A percentile compares a stretch with the other conserved stretches of the same genome.
These are phyloP conservation scores for Claviceps sp. DNA, from an alignment of 2,329 filamentous ascomycete species.

Conservation along the genomic window DNA sequence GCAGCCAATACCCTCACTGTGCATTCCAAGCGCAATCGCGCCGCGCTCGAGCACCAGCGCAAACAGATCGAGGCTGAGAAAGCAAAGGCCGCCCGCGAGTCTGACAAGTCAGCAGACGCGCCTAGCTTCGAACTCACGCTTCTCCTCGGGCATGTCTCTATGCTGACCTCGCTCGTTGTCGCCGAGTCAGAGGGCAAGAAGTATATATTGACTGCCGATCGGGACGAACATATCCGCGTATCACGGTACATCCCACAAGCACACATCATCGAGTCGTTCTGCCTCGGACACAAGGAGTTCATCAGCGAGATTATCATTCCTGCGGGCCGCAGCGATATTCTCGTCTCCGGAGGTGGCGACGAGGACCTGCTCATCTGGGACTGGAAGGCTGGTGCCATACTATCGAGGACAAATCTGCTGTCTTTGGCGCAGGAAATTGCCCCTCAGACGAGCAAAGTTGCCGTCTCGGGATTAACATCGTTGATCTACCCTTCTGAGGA, in stretches of 20 bases:
- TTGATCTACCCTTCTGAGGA: constrained; percentile 18
- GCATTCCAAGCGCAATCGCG: constrained; percentile 50
- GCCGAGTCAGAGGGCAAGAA: constrained; percentile 28
- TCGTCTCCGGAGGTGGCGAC: constrained; percentile 84
- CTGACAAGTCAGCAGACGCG: constrained; percentile 15
- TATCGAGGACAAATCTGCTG: constrained; percentile 41
- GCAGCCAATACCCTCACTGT: constrained; percentile 47
- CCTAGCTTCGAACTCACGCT: constrained; percentile 60
- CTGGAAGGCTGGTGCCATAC: constrained; percentile 48
- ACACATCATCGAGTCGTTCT: constrained; percentile 80
- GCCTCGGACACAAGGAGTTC: constrained; percentile 78
- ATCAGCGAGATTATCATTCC: constrained; percentile 64
- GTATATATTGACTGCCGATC: constrained; percentile 43
- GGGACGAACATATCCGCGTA: constrained; percentile 69
- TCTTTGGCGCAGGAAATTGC: constrained; percentile 24
- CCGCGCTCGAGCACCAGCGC: constrained; percentile 45
- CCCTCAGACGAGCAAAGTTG: constrained; percentile 27
- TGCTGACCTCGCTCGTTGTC: constrained; percentile 66
- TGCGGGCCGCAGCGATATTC: constrained; percentile 36
- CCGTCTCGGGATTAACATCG: constrained; percentile 31
- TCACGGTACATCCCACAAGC: constrained; percentile 71
- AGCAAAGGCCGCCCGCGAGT: constrained; percentile 11
- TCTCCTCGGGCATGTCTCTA: constrained; percentile 84
- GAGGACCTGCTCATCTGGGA: constrained; percentile 68
- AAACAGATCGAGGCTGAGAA: constrained; percentile 26